Conservation (phyloP, 257 asterid genomes). For the Ligustrum vulgare region DNA sequence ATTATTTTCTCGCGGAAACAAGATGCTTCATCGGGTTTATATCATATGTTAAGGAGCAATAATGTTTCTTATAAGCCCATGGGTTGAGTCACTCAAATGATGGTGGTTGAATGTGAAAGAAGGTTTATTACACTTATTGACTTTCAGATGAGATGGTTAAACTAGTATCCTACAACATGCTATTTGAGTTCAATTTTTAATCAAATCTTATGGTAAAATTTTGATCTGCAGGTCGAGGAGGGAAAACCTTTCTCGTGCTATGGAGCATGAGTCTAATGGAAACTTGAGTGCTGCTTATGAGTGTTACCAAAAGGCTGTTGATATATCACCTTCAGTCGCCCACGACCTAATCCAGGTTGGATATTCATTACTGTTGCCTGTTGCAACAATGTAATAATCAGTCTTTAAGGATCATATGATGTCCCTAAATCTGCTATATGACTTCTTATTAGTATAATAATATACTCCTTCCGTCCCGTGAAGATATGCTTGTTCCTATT, state of each 20-base stretch:
- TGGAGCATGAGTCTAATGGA: slow-evolving; percentile 93
- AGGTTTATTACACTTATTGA: not conserved
- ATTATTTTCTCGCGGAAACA: slow-evolving; percentile 3
- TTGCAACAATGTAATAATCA: slow-evolving; percentile 2
- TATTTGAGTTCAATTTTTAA: slow-evolving; percentile 5
- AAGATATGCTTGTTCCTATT: too few relatives aligned
- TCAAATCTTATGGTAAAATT: slow-evolving; percentile 11
- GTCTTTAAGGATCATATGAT: slow-evolving; percentile 2
- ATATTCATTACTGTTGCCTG: not conserved
- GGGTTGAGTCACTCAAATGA: not conserved
- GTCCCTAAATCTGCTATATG: not conserved
- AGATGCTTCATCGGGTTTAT: slow-evolving; percentile 11
- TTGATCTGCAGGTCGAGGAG: slow-evolving; percentile 62
- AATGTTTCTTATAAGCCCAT: not conserved
- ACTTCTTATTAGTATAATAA: slow-evolving; percentile 1
- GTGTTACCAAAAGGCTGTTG: slow-evolving; percentile 96
- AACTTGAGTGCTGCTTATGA: slow-evolving; percentile 84
- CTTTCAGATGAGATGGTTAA: not conserved
- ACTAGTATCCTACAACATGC: not conserved
- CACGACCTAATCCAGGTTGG: slow-evolving; percentile 87
- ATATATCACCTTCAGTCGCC: slow-evolving; percentile 93
- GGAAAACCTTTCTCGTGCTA: slow-evolving; percentile 86
- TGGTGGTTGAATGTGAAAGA: not conserved
- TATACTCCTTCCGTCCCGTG: too few relatives aligned
- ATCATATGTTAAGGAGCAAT: not conserved